A percentile compares a stretch with the other conserved stretches of the same genome.
phyloP scores from a whole-genome alignment of 2,329 filamentous ascomycete species.

The Acrodontium crateriforme region DNA sequence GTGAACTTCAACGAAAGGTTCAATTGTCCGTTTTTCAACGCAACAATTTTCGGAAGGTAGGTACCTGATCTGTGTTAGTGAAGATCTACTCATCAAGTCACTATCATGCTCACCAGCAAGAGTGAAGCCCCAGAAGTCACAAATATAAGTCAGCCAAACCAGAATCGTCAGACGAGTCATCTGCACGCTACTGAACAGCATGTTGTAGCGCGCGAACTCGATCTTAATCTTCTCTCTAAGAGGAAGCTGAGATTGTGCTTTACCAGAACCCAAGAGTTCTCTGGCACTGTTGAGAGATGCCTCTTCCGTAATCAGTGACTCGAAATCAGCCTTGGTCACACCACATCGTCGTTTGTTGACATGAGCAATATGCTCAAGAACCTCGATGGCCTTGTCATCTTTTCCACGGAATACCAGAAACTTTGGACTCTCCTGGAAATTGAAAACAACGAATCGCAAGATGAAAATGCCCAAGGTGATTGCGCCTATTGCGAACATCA shows the following conservation, averaged over 20 bases:
- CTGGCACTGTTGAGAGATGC: conserved; percentile 12
- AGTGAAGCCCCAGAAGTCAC: conserved; percentile 38
- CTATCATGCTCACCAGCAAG: conserved; percentile 25
- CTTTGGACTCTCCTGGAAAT: conserved; percentile 46
- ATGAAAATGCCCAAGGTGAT: conserved; percentile 34
- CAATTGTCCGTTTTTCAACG: conserved; percentile 36
- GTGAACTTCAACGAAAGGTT: conserved; percentile 32
- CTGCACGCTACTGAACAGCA: conserved; percentile 30
- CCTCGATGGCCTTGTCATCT: conserved; percentile 37
- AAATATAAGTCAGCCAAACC: conserved; percentile 38
- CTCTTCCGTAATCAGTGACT: conserved; percentile 21
- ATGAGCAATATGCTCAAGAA: conserved; percentile 30
- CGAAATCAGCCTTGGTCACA: conserved; percentile 24
- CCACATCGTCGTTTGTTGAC: conserved; percentile 26
- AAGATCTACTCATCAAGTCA: not conserved
- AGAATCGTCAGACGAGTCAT: conserved; percentile 34
- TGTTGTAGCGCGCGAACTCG: conserved; percentile 30
- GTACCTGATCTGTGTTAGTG: conserved; percentile 19
- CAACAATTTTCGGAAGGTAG: conserved; percentile 38
- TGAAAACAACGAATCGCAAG: conserved; percentile 40
- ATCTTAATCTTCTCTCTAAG: conserved; percentile 23
- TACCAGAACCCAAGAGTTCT: conserved; percentile 21
- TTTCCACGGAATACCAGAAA: conserved; percentile 41
- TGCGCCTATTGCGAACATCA: conserved; percentile 27
- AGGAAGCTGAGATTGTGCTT: conserved; percentile 18